Conservation (phyloP, 495 filamentous ascomycete genomes). For the Xylaria cubensis region DNA sequence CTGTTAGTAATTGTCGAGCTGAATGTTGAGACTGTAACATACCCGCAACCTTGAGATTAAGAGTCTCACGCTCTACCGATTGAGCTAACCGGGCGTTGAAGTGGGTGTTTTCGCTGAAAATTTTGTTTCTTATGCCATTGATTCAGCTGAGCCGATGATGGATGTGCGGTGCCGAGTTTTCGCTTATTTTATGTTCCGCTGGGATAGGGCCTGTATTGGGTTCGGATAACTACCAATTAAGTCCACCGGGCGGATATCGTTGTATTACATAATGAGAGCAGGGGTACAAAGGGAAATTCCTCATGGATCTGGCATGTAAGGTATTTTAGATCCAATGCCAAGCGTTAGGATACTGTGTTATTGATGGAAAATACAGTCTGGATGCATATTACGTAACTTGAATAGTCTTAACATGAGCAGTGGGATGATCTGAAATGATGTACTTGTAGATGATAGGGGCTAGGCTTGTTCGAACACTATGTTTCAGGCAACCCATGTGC, state of each 20-base stretch:
- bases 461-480: conserved; percentile 9
- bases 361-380: background rate
- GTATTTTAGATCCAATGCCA: background rate
- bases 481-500: conserved; percentile 15
- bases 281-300: background rate
- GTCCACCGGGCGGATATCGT: background rate
- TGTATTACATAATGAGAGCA: conserved; percentile 11
- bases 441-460: background rate
- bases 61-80: conserved; percentile 86
- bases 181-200: background rate
- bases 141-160: conserved; percentile 69
- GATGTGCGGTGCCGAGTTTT: background rate
- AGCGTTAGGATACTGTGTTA: background rate
- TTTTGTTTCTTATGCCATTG: conserved; percentile 54
- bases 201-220: background rate
- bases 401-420: background rate
- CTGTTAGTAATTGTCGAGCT: background rate
- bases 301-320: background rate
- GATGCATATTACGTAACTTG: background rate
- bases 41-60: conserved; percentile 77
- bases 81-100: conserved; percentile 66
- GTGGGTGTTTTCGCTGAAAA: background rate
- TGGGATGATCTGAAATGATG: background rate
- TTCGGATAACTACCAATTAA: background rate
- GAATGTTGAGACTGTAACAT: conserved; percentile 4